phyloP scores from a whole-genome alignment of 1,284 basidiomycete species.

The Marasmius sp. region DNA sequence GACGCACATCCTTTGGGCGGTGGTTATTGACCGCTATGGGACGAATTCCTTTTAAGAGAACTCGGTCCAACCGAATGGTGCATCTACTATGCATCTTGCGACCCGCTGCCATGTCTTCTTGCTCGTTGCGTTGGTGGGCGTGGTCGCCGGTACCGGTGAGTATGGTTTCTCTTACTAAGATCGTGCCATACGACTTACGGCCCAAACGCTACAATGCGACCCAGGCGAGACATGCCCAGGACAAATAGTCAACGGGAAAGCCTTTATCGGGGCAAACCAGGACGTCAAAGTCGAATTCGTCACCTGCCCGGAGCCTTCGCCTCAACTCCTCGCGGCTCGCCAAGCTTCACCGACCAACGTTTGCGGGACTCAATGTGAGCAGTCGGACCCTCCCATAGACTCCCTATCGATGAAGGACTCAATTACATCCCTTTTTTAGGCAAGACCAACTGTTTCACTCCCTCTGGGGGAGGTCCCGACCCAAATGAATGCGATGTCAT shows the following conservation, averaged over 20 bases:
- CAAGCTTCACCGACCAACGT: constrained; percentile 29
- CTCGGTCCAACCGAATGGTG: too few species aligned
- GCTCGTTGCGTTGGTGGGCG: too few species aligned
- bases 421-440: constrained; percentile 25
- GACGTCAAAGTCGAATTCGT: constrained; percentile 34
- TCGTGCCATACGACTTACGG: too few species aligned
- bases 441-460: constrained; percentile 41
- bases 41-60: too few species aligned
- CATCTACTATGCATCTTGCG: too few species aligned
- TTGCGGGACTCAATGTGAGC: constrained; percentile 43
- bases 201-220: background rate
- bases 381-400: too few species aligned
- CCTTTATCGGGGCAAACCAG: constrained; percentile 33
- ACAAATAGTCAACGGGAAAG: constrained; percentile 15
- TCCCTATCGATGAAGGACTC: background rate
- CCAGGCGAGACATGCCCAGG: constrained; percentile 6
- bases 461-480: constrained; percentile 44
- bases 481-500: constrained; percentile 48
- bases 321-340: constrained; percentile 13
- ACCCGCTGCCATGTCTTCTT: too few species aligned
- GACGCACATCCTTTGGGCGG: too few species aligned
- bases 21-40: too few species aligned
- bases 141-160: too few species aligned
- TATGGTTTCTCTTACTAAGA: too few species aligned
- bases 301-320: constrained; percentile 23